Percentiles rank a stretch among this genome's conserved stretches.
Evolutionary conservation across 164 flowering plant species (phyloP).

Genomic region (Warburgia ugandensis): DNA sequence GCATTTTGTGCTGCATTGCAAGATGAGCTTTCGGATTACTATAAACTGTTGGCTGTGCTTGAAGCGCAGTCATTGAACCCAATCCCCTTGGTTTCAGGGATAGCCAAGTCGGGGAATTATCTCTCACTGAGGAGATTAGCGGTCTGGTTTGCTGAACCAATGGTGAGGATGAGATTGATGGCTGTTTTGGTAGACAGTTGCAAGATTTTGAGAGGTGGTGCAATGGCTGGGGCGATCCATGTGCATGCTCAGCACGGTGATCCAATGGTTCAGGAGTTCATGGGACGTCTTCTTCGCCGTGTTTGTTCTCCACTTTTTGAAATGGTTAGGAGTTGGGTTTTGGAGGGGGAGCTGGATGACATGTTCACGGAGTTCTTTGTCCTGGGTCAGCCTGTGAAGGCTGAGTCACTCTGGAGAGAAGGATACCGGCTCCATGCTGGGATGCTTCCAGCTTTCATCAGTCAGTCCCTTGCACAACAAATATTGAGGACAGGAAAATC

Average conservation of each 20-base stretch:
- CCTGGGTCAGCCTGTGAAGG: constrained; percentile 83
- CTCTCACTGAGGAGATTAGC: constrained; percentile 82
- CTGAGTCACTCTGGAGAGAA: constrained; percentile 96
- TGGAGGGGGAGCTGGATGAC: constrained; percentile 97
- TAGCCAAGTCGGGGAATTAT: constrained; percentile 49
- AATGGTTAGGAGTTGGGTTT: constrained; percentile 99
- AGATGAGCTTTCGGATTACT: constrained; percentile 84
- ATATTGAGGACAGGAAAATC: constrained; percentile 96
- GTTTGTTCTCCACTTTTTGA: constrained; percentile 97
- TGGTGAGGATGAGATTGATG: constrained; percentile 95
- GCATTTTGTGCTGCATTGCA: constrained; percentile 97
- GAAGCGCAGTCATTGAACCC: constrained; percentile 88
- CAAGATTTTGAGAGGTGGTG: constrained; percentile 81
- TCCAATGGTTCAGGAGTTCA: constrained; percentile 83
- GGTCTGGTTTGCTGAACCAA: constrained; percentile 95
- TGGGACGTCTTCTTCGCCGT: constrained; percentile 70
- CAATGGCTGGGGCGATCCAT: constrained; percentile 98
- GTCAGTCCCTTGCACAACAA: constrained; percentile 76
- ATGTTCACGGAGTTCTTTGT: constrained; percentile 84
- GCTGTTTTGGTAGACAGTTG: constrained; percentile 93
- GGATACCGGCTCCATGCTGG: constrained; percentile 75
- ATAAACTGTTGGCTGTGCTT: constrained; percentile 86
- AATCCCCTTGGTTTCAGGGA: constrained; percentile 71
- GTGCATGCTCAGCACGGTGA: constrained; percentile 95
- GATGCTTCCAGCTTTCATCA: constrained; percentile 91